phyloP scores from a whole-genome alignment of 345 rosid species.

The Citrus unshiu region DNA sequence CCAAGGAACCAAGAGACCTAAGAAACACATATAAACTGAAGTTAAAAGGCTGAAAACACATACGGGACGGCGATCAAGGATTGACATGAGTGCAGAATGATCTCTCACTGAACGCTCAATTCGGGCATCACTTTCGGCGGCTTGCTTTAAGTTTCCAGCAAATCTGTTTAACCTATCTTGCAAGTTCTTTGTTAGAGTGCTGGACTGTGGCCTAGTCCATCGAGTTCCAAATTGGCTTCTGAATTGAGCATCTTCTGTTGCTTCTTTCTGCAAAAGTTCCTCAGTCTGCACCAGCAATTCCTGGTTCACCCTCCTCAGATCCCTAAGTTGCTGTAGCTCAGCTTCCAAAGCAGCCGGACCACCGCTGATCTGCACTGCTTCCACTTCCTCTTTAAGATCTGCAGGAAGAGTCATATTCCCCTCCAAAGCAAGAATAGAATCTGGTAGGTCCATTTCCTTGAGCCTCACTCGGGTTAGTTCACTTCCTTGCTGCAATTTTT shows the following conservation, averaged over 20 bases:
- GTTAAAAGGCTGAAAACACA: conserved; percentile 12
- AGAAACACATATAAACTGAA: not conserved
- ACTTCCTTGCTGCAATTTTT: conserved; percentile 94
- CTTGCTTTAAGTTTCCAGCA: conserved; percentile 96
- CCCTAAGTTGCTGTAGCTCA: conserved; percentile 89
- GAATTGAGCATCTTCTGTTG: conserved; percentile 86
- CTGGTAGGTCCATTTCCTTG: conserved; percentile 99
- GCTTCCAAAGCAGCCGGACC: conserved; percentile 91
- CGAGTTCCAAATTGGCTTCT: conserved; percentile 98
- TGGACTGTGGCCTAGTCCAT: conserved; percentile 98
- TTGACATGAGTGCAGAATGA: conserved; percentile 71
- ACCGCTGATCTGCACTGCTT: conserved; percentile 92
- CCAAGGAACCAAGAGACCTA: not conserved
- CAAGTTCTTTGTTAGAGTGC: conserved; percentile 91
- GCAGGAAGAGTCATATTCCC: conserved; percentile 64
- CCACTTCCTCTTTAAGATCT: conserved; percentile 89
- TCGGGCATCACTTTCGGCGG: conserved; percentile 90
- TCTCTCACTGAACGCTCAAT: conserved; percentile 96
- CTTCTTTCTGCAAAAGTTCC: conserved; percentile 96
- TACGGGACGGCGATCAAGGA: conserved; percentile 89
- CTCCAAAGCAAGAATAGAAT: conserved; percentile 88
- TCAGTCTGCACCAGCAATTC: conserved; percentile 90
- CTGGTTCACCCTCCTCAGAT: conserved; percentile 89
- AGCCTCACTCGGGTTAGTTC: conserved; percentile 92
- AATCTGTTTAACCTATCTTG: conserved; percentile 90